Percentiles rank a stretch among this genome's conserved stretches.
Conservation (phyloP, 768 basidiomycete genomes). For the Collybia sordida region DNA sequence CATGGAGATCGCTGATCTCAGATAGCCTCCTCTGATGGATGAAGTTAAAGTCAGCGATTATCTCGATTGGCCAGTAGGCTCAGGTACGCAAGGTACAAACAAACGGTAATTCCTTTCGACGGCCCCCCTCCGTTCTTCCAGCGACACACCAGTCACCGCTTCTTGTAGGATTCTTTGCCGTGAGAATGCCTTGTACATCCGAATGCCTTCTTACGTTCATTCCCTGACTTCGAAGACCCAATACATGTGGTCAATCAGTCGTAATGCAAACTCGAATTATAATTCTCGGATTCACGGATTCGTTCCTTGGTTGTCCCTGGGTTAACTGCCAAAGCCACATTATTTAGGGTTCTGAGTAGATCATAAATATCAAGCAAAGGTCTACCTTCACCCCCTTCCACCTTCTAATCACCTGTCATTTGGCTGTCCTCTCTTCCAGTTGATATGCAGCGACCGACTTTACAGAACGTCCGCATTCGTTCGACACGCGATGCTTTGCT, state of each 20-base stretch:
- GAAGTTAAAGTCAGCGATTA: slow-evolving; percentile 35
- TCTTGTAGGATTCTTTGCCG: slow-evolving; percentile 31
- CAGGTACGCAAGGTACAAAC: slow-evolving; percentile 18
- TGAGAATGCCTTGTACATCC: slow-evolving; percentile 31
- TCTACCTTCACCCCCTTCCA: slow-evolving; percentile 13
- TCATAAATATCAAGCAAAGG: neutral
- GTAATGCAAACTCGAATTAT: slow-evolving; percentile 56
- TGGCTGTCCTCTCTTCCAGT: slow-evolving; percentile 15
- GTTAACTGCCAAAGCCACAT: slow-evolving; percentile 4
- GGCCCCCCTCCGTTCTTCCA: slow-evolving; percentile 39
- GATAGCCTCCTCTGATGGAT: slow-evolving; percentile 33
- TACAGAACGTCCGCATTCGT: slow-evolving; percentile 74
- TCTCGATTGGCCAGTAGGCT: slow-evolving; percentile 24
- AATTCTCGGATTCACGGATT: slow-evolving; percentile 40
- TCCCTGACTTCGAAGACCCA: slow-evolving; percentile 33
- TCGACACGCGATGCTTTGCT: slow-evolving; percentile 79
- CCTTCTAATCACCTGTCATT: slow-evolving; percentile 13
- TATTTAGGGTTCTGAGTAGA: slow-evolving; percentile 24
- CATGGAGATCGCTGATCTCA: slow-evolving; percentile 36
- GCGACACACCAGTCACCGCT: slow-evolving; percentile 31
- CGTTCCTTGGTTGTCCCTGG: slow-evolving; percentile 35
- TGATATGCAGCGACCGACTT: slow-evolving; percentile 73
- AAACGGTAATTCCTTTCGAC: slow-evolving; percentile 27
- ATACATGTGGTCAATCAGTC: slow-evolving; percentile 53
- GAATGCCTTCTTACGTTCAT: slow-evolving; percentile 36